A percentile compares a stretch with the other conserved stretches of the same genome.
Evolutionary conservation across 345 rosid genomes (phyloP).

Genomic region (Populus alba): DNA sequence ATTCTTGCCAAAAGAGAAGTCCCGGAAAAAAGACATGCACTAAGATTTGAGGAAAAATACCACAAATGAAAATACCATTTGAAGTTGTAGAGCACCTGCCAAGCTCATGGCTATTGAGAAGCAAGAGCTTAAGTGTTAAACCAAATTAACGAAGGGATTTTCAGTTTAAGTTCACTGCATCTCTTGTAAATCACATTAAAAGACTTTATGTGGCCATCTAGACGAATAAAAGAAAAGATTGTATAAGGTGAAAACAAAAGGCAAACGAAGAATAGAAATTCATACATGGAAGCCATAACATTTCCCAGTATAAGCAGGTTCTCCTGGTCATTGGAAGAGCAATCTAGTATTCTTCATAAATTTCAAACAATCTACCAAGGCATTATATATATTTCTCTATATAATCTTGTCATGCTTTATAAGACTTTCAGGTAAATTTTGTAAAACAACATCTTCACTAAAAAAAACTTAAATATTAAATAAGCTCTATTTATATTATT

Average conservation of each 20-base stretch:
- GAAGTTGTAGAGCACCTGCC: neutral
- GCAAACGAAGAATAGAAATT: neutral
- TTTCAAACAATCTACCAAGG: neutral
- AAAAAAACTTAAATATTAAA: no score
- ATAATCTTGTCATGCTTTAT: neutral
- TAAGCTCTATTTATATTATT: no score
- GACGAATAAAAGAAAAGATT: neutral
- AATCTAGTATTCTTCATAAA: no score
- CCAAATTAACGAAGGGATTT: neutral
- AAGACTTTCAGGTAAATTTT: no score
- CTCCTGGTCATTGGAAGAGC: neutral
- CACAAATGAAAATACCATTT: neutral
- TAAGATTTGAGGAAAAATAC: neutral
- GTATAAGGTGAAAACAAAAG: neutral
- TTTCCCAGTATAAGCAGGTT: neutral
- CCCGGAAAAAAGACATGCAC: neutral
- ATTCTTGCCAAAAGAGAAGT: neutral
- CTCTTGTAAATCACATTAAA: neutral
- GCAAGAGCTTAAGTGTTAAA: neutral
- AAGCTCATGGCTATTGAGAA: neutral
- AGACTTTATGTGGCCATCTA: neutral
- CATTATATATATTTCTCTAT: neutral
- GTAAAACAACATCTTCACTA: no score
- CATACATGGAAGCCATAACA: neutral
- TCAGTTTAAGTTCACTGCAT: neutral